These are phyloP conservation scores for Cryptococcus maquisensis DNA, from an alignment of 1,284 basidiomycete genomes.

Conservation along the genomic window DNA sequence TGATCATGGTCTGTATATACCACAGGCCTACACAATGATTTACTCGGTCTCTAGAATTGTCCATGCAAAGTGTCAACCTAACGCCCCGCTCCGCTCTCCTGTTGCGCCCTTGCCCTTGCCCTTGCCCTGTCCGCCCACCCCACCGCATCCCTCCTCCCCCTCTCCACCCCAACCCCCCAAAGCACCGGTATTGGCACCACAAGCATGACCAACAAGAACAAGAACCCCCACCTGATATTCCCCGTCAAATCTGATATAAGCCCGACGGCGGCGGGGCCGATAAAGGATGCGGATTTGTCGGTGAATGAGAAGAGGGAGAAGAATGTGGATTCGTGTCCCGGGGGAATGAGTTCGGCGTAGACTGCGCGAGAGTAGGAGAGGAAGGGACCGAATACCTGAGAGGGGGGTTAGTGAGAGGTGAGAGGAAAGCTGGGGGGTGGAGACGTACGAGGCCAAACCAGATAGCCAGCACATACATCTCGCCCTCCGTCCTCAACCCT, in stretches of 20 bases:
- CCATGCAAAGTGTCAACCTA: too few species aligned
- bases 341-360: slow-evolving; percentile 47
- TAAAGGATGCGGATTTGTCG: slow-evolving; percentile 71
- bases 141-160: slow-evolving; percentile 60
- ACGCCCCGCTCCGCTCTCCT: background rate
- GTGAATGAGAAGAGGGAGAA: slow-evolving; percentile 78
- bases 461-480: slow-evolving; percentile 77
- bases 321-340: slow-evolving; percentile 48
- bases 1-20: too few species aligned
- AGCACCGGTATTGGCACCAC: slow-evolving; percentile 74
- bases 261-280: slow-evolving; percentile 82
- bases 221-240: slow-evolving; percentile 82
- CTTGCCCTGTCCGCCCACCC: slow-evolving; percentile 17
- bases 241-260: slow-evolving; percentile 78
- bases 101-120: background rate
- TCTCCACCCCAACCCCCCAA: slow-evolving; percentile 61
- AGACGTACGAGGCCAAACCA: slow-evolving; percentile 63
- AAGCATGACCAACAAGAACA: slow-evolving; percentile 77
- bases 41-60: too few species aligned
- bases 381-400: slow-evolving; percentile 47
- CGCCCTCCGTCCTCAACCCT: slow-evolving; percentile 68
- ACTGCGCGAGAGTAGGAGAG: slow-evolving; percentile 46
- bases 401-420: background rate
- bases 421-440: background rate
- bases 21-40: too few species aligned